A percentile compares a stretch with the other conserved stretches of the same genome.
These are phyloP conservation scores for Phaeosphaeriaceae sp. DNA, from an alignment of 2,329 filamentous ascomycete species.

Conservation along the genomic window DNA sequence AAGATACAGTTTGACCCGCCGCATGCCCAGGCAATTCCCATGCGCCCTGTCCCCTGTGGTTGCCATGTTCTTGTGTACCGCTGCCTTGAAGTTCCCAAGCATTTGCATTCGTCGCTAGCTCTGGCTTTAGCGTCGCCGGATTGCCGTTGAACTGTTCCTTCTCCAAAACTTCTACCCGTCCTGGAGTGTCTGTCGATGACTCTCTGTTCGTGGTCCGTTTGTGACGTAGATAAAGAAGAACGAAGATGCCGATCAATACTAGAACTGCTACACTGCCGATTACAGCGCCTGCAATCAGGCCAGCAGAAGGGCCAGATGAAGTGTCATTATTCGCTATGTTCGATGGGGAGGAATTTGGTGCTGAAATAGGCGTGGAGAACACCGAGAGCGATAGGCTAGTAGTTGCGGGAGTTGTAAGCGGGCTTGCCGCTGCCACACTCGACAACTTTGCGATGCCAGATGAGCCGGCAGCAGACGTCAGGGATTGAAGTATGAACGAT, in stretches of 20 bases:
- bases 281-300: slow-evolving; percentile 1
- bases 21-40: not conserved
- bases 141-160: not conserved
- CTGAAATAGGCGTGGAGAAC: too few relatives aligned
- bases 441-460: too few relatives aligned
- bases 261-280: slow-evolving; percentile 1
- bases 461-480: too few relatives aligned
- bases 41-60: not conserved
- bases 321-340: too few relatives aligned
- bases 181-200: not conserved
- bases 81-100: not conserved
- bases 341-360: too few relatives aligned
- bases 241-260: slow-evolving; percentile 1
- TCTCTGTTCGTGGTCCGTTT: not conserved
- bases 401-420: too few relatives aligned
- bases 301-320: slow-evolving; percentile 1
- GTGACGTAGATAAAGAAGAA: not conserved
- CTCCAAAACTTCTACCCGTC: not conserved
- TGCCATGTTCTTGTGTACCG: not conserved
- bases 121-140: not conserved
- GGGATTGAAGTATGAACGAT: too few relatives aligned
- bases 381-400: too few relatives aligned
- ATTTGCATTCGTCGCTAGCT: slow-evolving; percentile 1
- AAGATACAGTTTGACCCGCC: not conserved
- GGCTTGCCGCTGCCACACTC: too few relatives aligned